A percentile compares a stretch with the other conserved stretches of the same genome.
phyloP scores from a whole-genome alignment of 1,284 basidiomycete genomes.

The Trichosporon asahii region DNA sequence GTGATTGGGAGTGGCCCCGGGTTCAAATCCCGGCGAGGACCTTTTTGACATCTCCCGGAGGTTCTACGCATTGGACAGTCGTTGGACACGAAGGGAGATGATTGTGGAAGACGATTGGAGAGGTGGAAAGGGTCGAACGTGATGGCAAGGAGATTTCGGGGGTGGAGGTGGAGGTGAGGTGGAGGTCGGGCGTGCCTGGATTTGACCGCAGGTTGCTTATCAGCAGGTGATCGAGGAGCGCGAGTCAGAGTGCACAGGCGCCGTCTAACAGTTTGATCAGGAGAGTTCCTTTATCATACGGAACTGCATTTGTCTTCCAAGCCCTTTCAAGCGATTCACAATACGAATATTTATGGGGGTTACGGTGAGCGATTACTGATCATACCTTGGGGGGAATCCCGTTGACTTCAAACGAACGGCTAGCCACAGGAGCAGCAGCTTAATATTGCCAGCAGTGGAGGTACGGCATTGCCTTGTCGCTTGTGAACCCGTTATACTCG shows the following conservation, averaged over 20 bases:
- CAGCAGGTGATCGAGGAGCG: too few relatives aligned
- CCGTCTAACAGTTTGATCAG: too few relatives aligned
- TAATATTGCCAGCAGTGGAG: background rate
- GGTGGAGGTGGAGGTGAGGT: background rate
- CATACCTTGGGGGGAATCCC: too few relatives aligned
- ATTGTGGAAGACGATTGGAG: background rate
- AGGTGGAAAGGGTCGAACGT: background rate
- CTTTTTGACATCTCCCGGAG: background rate
- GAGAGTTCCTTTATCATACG: too few relatives aligned
- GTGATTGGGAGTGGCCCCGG: background rate
- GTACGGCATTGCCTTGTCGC: background rate
- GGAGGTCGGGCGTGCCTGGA: background rate
- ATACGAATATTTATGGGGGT: too few relatives aligned
- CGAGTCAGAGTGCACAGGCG: too few relatives aligned
- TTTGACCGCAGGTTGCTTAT: background rate
- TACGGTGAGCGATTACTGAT: too few relatives aligned
- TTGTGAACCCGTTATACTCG: background rate
- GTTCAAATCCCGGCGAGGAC: constrained; percentile 4
- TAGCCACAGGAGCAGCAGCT: too few relatives aligned
- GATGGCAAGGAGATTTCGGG: background rate
- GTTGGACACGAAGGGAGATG: background rate
- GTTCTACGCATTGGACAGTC: too few relatives aligned
- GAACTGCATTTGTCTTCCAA: too few relatives aligned
- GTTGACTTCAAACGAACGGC: too few relatives aligned
- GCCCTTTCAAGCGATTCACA: too few relatives aligned